phyloP scores from a whole-genome alignment of 257 asterid species.

The Galeopsis tetrahit region DNA sequence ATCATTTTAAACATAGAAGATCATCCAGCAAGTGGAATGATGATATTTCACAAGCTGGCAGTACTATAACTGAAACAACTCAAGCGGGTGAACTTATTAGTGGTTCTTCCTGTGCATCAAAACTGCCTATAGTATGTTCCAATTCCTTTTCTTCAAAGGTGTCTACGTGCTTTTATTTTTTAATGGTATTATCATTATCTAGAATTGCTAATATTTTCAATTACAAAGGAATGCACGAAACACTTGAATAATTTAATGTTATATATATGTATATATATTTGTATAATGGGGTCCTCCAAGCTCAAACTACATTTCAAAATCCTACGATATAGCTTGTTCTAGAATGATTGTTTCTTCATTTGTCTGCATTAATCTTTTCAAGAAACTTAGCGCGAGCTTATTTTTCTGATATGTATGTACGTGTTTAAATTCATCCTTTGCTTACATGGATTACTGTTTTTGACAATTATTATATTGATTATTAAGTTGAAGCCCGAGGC shows the following conservation, averaged over 20 bases:
- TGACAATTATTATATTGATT: neutral
- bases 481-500: conserved; percentile 14
- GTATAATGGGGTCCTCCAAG: neutral
- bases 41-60: conserved; percentile 80
- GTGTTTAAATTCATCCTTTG: conserved; percentile 9
- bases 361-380: conserved; percentile 1
- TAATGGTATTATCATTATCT: conserved; percentile 21
- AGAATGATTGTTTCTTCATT: neutral
- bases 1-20: conserved; percentile 55
- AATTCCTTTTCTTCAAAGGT: conserved; percentile 34
- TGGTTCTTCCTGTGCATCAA: conserved; percentile 72
- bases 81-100: conserved; percentile 78
- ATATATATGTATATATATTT: neutral
- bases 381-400: conserved; percentile 7
- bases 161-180: conserved; percentile 23
- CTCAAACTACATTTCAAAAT: neutral
- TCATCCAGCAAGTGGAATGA: conserved; percentile 85
- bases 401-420: neutral
- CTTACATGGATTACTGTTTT: conserved; percentile 9
- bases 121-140: conserved; percentile 68
- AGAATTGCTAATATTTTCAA: conserved; percentile 27
- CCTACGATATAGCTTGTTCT: neutral
- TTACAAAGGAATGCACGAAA: conserved; percentile 21
- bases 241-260: conserved; percentile 6
- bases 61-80: conserved; percentile 79